Base-by-base conservation (phyloP, 1,284 basidiomycete species). In the Neotropicomus parvogracilis region DNA sequence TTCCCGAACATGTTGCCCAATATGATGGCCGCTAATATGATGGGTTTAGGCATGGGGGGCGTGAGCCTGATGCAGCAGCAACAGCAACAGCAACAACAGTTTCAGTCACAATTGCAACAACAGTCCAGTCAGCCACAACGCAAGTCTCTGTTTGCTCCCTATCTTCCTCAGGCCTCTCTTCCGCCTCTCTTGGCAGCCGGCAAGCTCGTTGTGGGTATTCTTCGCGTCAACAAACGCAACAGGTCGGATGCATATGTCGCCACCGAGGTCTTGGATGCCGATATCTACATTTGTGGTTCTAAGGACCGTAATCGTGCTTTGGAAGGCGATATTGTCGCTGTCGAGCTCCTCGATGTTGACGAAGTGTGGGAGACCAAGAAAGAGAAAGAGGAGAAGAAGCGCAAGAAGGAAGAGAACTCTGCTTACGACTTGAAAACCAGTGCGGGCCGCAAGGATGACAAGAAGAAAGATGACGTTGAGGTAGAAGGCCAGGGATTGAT, bases 371-470 rank as follows among this genome's bases (percentile, higher is more conserved):
- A 88, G 17, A 97, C 95, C 13, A 99, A 99, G 78, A 98, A 98
- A 74, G 97, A 99, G 74, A 99, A 99, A 75, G 95, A 99, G 69
- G 97, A 99, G 75, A 99, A 99, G 83, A 97, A 97, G 77, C 81
- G 93, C 64, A 97, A 97, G 73, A 99, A 99, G 80, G 97, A 99
- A 72, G 97, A 99, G 73, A 95, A 95, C 64, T 85, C 91, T 16
- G 89, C 90, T 0, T 97, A 92, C 67, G 91, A 94, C 60, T 62
- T 85, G 48, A 91, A 87, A 67, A 79, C 83, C 11, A 77, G 75
- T 43, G 78, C 77, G 27, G 85, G 83, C 41, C 88, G 94, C 63
- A 94, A 91, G 73, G 89, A 95, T 57, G 97, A 99, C 75, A 99
- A 99, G 82, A 98, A 98, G 79, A 97, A 97, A 73, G 97, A 99